phyloP scores from a whole-genome alignment of 345 rosid genomes.

The Boechera retrofracta region DNA sequence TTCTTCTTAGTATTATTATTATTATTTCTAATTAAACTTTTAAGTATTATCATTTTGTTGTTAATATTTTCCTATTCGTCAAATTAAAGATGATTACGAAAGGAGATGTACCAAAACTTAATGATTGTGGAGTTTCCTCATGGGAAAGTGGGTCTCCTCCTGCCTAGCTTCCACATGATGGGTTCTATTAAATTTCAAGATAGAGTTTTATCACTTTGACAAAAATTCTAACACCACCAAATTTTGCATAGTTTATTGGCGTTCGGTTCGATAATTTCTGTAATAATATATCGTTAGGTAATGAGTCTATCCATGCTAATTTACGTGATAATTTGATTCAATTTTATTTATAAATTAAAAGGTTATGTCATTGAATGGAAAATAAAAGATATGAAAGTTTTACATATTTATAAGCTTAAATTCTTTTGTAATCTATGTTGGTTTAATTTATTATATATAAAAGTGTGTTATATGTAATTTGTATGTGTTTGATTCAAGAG shows the following conservation, averaged over 20 bases:
- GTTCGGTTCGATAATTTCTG: neutral
- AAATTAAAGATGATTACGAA: constrained; percentile 26
- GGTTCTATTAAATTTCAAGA: constrained; percentile 29
- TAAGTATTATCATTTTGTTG: constrained; percentile 24
- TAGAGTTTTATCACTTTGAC: neutral
- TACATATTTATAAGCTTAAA: too few relatives aligned
- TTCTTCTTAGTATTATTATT: neutral
- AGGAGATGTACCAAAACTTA: constrained; percentile 29
- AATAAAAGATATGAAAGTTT: too few relatives aligned
- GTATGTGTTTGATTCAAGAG: too few relatives aligned
- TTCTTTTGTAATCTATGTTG: too few relatives aligned
- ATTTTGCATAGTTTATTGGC: neutral
- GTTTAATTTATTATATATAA: too few relatives aligned
- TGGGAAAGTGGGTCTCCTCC: constrained; percentile 43
- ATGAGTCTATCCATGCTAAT: too few relatives aligned
- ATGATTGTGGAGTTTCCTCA: constrained; percentile 40
- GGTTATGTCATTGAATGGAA: too few relatives aligned
- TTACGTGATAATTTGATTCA: too few relatives aligned
- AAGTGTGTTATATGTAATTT: too few relatives aligned
- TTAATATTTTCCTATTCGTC: constrained; percentile 19
- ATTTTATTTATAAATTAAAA: too few relatives aligned
- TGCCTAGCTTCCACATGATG: constrained; percentile 50
- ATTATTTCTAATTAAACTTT: constrained; percentile 6
- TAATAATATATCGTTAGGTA: too few relatives aligned
- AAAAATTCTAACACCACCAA: neutral